These are phyloP conservation scores for Diaporthe humulicola DNA, from an alignment of 2,329 filamentous ascomycete species.

Conservation along the genomic window DNA sequence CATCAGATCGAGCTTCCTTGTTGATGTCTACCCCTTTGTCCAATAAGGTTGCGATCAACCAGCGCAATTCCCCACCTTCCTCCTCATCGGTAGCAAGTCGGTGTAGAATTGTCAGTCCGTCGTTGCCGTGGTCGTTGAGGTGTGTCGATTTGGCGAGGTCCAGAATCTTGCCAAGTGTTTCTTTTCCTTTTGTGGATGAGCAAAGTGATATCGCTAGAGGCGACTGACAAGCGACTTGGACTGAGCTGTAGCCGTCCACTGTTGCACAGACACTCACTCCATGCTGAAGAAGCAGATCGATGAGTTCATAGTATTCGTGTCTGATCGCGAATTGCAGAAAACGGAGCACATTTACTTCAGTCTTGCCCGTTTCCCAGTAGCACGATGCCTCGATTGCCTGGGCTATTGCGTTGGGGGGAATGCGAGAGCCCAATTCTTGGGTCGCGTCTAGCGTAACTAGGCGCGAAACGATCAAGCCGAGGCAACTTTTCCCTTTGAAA, in stretches of 20 bases:
- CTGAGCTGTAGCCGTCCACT: neutral
- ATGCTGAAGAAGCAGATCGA: neutral
- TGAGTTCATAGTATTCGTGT: rapidly evolving
- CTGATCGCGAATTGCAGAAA: neutral
- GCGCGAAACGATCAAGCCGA: neutral
- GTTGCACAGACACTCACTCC: neutral
- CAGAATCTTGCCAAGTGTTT: neutral
- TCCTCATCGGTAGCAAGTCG: neutral
- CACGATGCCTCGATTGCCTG: neutral
- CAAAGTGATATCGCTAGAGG: neutral
- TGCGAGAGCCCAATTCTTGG: neutral
- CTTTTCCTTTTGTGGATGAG: neutral
- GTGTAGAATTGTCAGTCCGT: neutral
- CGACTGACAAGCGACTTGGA: neutral
- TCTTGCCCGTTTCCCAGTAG: neutral
- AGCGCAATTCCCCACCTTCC: neutral
- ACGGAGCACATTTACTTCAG: neutral
- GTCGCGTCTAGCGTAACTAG: neutral
- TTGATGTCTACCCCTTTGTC: neutral
- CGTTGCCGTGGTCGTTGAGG: neutral
- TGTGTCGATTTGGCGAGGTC: neutral
- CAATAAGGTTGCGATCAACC: neutral
- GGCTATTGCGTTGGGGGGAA: rapidly evolving
- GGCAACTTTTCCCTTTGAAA: neutral
- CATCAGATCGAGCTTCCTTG: neutral